Percentiles rank a stretch among this genome's conserved stretches.
These are phyloP conservation scores for Aureobasidium leucospermi DNA, from an alignment of 2,329 filamentous ascomycete species.

Conservation along the genomic window DNA sequence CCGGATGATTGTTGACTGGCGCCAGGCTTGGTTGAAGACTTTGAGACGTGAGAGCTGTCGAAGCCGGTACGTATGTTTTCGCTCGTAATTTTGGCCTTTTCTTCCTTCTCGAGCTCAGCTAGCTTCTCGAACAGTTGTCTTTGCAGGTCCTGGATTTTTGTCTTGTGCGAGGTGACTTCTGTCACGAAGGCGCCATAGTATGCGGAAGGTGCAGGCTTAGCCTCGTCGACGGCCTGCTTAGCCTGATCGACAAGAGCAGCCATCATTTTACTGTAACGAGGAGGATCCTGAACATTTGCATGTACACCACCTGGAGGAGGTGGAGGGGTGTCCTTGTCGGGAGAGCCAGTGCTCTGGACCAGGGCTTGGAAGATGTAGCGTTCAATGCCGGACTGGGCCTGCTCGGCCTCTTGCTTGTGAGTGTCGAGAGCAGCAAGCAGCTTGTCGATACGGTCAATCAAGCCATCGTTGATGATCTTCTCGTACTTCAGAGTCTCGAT, in stretches of 20 bases:
- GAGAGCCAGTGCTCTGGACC: slow-evolving; percentile 69
- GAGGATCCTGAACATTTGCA: slow-evolving; percentile 63
- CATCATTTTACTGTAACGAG: slow-evolving; percentile 96
- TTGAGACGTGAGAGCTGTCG: slow-evolving; percentile 74
- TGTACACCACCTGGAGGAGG: slow-evolving; percentile 75
- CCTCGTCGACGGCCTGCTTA: slow-evolving; percentile 72
- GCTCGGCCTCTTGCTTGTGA: slow-evolving; percentile 56
- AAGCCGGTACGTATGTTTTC: slow-evolving; percentile 85
- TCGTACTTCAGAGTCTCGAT: slow-evolving; percentile 92
- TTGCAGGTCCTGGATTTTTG: slow-evolving; percentile 72
- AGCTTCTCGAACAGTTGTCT: slow-evolving; percentile 67
- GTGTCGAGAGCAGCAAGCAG: slow-evolving; percentile 68
- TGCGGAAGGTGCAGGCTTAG: slow-evolving; percentile 52
- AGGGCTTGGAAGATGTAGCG: slow-evolving; percentile 84
- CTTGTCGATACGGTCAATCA: slow-evolving; percentile 73
- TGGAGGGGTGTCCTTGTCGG: slow-evolving; percentile 66
- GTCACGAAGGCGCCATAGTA: slow-evolving; percentile 68
- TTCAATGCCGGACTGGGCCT: slow-evolving; percentile 56
- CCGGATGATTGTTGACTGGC: slow-evolving; percentile 16
- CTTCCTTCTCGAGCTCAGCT: slow-evolving; percentile 74
- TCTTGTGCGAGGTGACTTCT: slow-evolving; percentile 68
- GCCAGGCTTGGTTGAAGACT: slow-evolving; percentile 30
- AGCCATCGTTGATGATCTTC: slow-evolving; percentile 82
- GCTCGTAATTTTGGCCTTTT: slow-evolving; percentile 86
- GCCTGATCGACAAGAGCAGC: slow-evolving; percentile 91